Evolutionary conservation across 305 asterid species (phyloP).

Genomic region (Rubia peregrina): DNA sequence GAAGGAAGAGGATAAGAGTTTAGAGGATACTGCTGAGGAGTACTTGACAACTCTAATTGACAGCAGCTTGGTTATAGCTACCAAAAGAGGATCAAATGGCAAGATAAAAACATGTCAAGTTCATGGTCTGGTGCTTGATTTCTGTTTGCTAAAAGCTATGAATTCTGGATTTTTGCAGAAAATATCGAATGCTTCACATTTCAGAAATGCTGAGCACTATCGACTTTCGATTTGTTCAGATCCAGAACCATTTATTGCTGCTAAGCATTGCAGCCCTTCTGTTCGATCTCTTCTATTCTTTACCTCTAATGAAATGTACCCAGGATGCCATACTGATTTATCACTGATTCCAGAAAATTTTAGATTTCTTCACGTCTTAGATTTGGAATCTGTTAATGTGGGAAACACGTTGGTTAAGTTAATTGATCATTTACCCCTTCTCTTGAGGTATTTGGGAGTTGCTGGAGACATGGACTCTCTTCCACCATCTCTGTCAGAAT

Average conservation of each 20-base stretch:
- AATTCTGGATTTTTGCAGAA: not conserved
- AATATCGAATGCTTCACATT: not conserved
- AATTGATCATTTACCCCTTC: not conserved
- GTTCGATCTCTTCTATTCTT: not conserved
- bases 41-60: not conserved
- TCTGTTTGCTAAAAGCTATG: not conserved
- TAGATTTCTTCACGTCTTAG: not conserved
- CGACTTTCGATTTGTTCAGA: not conserved
- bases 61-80: not conserved
- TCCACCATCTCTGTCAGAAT: constrained; percentile 1
- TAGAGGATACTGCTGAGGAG: not conserved
- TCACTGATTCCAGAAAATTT: not conserved
- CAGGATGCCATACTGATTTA: not conserved
- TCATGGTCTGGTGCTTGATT: not conserved
- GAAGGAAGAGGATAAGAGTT: not conserved
- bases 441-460: not conserved
- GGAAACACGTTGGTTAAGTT: not conserved
- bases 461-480: not conserved
- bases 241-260: not conserved
- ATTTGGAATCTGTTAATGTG: not conserved
- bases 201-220: not conserved
- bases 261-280: not conserved
- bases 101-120: not conserved
- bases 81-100: not conserved
- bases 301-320: not conserved